Evolutionary conservation across 1,139 yeast genomes (phyloP), one percentile per base, ranked within the genome.

Genomic region (Suhomyces terraborum): DNA sequence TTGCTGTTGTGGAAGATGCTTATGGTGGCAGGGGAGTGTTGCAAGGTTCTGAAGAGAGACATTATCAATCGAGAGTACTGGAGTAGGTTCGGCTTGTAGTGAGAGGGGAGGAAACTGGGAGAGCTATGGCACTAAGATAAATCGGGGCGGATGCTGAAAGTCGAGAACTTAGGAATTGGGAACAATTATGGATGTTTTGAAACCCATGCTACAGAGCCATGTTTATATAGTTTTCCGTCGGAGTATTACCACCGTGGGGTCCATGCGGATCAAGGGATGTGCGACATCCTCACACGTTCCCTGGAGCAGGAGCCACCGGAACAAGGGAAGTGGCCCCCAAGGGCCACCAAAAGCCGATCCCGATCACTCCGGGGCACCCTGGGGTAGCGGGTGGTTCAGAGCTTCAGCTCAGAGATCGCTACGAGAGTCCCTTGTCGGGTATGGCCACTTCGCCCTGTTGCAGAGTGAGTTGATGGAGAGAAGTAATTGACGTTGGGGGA

Each of bases 11-110:
- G 77, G 59, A 72, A 73, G 36, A 73, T 65, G 38, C 72, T 57
- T 38, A 73, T 61, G 16, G 73, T 69, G 35, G 75, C 71, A 9
- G 77, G 76, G 4, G 73, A 64, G 52, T 59, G 56, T 48, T 73
- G 78, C 40, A 73, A 63, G 10, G 75, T 67, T 63, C 63, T 70
- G 55, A 73, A 72, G 45, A 64, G 65, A 18, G 69, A 64, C 69
- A 64, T 64, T 38, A 29, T 16, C 12, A n/a, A 12, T 9, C n/a
- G 17, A 21, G 17, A 3, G 34, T 6, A n/a, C n/a, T n/a, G n/a
- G n/a, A n/a, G n/a, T n/a, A n/a, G n/a, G n/a, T n/a, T n/a, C n/a
- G n/a, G n/a, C n/a, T n/a, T n/a, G n/a, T n/a, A n/a, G n/a, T n/a
- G n/a, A n/a, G n/a, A n/a, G n/a, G n/a, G n/a, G n/a, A n/a, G n/a